These are phyloP conservation scores for Paramecium biaurelia DNA, from an alignment of 73 alveolate genomes.

Conservation along the genomic window DNA sequence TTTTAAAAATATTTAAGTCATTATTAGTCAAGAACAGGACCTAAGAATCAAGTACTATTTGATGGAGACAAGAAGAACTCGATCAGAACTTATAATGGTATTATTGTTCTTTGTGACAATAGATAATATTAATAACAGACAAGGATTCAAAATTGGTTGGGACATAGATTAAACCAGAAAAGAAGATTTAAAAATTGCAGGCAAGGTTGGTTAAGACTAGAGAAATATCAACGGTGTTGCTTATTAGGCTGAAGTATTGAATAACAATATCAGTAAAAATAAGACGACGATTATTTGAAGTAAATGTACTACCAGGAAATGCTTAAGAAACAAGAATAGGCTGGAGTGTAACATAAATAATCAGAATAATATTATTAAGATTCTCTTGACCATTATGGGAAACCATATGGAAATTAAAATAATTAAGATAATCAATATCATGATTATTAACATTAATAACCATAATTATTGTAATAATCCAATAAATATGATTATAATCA, in stretches of 20 bases:
- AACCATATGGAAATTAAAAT: neutral
- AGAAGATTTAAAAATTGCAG: conserved; percentile 9
- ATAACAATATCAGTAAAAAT: neutral
- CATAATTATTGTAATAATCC: neutral
- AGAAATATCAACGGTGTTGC: neutral
- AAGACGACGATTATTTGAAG: conserved; percentile 19
- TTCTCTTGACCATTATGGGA: neutral
- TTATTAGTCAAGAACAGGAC: conserved; percentile 49
- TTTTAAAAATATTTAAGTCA: neutral
- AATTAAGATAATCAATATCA: neutral
- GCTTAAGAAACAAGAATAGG: neutral
- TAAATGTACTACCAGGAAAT: conserved; percentile 4
- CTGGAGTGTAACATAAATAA: neutral
- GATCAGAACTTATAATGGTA: conserved; percentile 45
- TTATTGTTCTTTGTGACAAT: neutral
- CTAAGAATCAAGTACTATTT: neutral
- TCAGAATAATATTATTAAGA: neutral
- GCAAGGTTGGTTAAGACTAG: conserved; percentile 6
- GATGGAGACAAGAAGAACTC: conserved; percentile 34
- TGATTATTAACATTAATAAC: neutral
- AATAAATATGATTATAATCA: neutral
- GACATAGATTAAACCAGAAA: conserved; percentile 33
- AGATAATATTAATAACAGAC: conserved; percentile 31
- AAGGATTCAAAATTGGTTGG: conserved; percentile 52
- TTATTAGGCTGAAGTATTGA: neutral